Conservation (phyloP, 106 monocot genomes). For the Allium fistulosum region DNA sequence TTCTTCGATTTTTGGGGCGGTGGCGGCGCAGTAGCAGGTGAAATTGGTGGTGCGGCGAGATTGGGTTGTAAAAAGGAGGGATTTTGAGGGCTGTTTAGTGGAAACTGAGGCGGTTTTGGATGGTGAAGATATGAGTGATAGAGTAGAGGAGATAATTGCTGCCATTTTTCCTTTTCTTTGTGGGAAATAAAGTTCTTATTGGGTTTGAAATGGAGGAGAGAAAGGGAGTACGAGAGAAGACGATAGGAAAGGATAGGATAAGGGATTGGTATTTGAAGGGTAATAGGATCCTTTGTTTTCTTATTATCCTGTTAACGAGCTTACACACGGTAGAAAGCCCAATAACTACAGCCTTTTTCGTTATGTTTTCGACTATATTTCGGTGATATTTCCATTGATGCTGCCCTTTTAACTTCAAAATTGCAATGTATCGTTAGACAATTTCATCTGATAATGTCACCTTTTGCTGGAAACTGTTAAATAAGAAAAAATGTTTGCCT, state of each 20-base stretch:
- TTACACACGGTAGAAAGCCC: too few relatives aligned
- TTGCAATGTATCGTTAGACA: not conserved
- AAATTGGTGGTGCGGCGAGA: constrained; percentile 5
- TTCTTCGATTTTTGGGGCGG: constrained; percentile 45
- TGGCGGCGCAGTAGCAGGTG: constrained; percentile 8
- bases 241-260: too few relatives aligned
- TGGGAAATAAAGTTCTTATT: not conserved
- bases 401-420: not conserved
- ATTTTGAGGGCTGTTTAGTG: constrained; percentile 8
- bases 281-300: too few relatives aligned
- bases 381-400: not conserved
- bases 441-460: too few relatives aligned
- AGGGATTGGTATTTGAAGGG: too few relatives aligned
- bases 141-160: constrained; percentile 13
- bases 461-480: too few relatives aligned
- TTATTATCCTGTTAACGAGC: too few relatives aligned
- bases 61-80: not conserved
- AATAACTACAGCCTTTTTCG: too few relatives aligned
- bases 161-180: constrained; percentile 11
- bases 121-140: constrained; percentile 11
- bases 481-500: too few relatives aligned
- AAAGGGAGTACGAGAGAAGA: too few relatives aligned
- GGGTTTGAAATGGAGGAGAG: too few relatives aligned
- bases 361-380: not conserved
- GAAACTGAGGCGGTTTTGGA: constrained; percentile 4